These are phyloP conservation scores for Euryodendron excelsum DNA, from an alignment of 148 eudicot species.

Conservation along the genomic window DNA sequence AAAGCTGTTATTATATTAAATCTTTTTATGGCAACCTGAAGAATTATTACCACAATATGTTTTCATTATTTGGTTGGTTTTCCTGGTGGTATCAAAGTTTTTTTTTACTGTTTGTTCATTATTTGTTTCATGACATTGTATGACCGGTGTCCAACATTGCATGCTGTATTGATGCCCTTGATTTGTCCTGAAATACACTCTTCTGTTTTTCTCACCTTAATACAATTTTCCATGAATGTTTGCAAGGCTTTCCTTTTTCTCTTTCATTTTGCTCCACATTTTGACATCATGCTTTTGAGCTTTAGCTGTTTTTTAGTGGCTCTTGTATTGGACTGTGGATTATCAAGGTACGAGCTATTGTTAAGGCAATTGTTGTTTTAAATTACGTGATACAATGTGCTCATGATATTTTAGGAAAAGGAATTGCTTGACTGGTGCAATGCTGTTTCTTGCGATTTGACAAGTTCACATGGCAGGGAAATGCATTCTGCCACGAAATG, in stretches of 20 bases:
- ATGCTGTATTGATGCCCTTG: neutral
- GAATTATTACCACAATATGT: neutral
- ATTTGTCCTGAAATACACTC: neutral
- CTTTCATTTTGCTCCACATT: neutral
- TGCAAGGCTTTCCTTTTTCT: neutral
- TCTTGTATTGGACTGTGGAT: neutral
- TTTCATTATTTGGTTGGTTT: constrained; percentile 6
- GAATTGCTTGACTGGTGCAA: too few species aligned
- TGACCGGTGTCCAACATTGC: neutral
- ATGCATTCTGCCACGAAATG: too few species aligned
- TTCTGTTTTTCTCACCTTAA: neutral
- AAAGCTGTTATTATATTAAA: neutral
- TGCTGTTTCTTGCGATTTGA: too few species aligned
- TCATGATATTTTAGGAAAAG: too few species aligned
- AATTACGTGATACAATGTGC: too few species aligned
- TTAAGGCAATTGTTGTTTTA: too few species aligned
- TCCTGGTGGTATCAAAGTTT: neutral
- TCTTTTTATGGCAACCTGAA: neutral
- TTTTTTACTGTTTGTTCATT: neutral
- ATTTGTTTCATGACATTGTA: neutral
- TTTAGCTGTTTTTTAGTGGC: too few species aligned
- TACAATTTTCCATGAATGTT: neutral
- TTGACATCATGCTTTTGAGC: neutral
- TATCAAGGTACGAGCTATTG: too few species aligned
- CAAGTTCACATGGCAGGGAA: too few species aligned